Evolutionary conservation across 2,329 filamentous ascomycete species (phyloP), one percentile per base, ranked within the genome.

Genomic region (Penicillium vulpinum): DNA sequence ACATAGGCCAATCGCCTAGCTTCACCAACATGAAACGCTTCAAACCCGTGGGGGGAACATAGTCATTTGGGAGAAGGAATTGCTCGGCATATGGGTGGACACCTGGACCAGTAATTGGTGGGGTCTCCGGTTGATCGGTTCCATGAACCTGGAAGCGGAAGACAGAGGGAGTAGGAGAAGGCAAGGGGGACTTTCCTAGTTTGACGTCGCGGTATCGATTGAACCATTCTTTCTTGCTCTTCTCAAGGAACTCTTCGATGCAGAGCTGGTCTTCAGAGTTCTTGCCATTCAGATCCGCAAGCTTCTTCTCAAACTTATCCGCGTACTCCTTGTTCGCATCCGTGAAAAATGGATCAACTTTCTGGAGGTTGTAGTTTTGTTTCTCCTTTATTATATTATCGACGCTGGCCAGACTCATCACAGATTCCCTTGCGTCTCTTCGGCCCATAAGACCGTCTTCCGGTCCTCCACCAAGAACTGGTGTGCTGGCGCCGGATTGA

Each of bases 221-320:
- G 65, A 86, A 88, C 86, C 86, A 89, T 58, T 85, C 79, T 74
- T 87, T 87, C 70, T 89, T 85, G 40, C 83, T 85, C 69, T 84
- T 84, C 61, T 83, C 79, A 15, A 89, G 73, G 70, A 83, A 88
- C 39, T 85, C 80, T 62, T 88, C 86, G 54, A 88, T 87, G 66
- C 86, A 88, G 13, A 88, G 75, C 28, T 81, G 75, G 2, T 74
- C 78, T 56, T 83, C 80, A 0, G 85, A 87, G 61, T 82, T 86
- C 62, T 80, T 80, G 7, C 81, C 83, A 47, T 76, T 81, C 28
- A 61, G 80, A 80, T 8, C 81, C 84, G 45, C 79, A 7, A 88
- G 77, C 66, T 78, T 82, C 67, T 81, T 78, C 55, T 84, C 81
- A 59, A 87, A 88, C 2, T 75, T 78, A 57, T 77, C 77, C 62